Conservation (phyloP, 208 protist species). For the Wallacemonas sp. region DNA sequence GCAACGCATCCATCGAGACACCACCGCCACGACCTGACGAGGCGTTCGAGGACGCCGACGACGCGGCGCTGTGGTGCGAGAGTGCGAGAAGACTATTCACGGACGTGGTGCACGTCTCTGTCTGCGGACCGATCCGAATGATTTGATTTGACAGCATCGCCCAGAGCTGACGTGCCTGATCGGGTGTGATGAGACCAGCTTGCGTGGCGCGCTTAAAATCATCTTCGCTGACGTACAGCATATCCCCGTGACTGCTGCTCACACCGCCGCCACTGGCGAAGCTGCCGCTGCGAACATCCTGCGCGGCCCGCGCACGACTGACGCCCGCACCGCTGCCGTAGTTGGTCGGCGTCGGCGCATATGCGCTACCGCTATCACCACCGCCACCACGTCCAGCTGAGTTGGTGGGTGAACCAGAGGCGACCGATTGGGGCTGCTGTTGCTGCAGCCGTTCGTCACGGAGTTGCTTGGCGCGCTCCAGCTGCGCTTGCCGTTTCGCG, state of each 20-base stretch:
- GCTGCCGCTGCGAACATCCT: no score
- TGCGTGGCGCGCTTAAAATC: constrained; percentile 78
- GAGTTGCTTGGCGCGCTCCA: constrained; percentile 73
- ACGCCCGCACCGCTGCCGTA: no score
- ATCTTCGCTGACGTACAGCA: constrained; percentile 67
- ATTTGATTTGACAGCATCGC: constrained; percentile 84
- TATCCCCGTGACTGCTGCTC: constrained; percentile 17
- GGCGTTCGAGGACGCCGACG: no score
- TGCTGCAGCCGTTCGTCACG: constrained; percentile 60
- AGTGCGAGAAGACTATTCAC: constrained; percentile 46
- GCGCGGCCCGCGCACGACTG: no score
- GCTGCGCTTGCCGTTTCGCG: constrained; percentile 79
- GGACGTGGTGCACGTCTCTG: constrained; percentile 17
- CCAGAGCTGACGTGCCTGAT: constrained; percentile 85
- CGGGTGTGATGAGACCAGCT: constrained; percentile 77
- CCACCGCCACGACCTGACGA: no score
- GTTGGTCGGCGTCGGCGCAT: no score
- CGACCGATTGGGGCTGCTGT: constrained; percentile 9
- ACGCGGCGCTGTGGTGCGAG: constrained; percentile 24
- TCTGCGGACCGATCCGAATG: constrained; percentile 50
- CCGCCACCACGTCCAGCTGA: not conserved
- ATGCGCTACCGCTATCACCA: no score
- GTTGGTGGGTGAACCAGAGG: not conserved
- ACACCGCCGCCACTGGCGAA: no score
- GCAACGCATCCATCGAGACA: constrained; percentile 68